These are phyloP conservation scores for Gentiana dahurica DNA, from an alignment of 257 asterid species.

Conservation along the genomic window DNA sequence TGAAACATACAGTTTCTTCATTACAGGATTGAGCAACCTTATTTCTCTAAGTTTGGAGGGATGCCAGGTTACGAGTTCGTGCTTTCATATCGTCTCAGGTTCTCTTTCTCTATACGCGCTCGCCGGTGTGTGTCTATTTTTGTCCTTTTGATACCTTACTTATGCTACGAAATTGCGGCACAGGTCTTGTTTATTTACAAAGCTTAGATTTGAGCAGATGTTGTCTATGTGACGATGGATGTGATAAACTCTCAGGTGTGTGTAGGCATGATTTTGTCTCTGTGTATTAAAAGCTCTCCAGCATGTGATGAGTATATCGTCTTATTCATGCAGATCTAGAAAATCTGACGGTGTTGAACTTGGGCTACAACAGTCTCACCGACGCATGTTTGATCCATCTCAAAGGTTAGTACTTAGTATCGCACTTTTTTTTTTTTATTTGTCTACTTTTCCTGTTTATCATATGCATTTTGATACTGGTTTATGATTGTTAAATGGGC, in stretches of 20 bases:
- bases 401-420: slow-evolving; percentile 33
- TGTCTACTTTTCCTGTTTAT: too few species aligned
- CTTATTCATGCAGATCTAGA: slow-evolving; percentile 31
- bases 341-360: slow-evolving; percentile 59
- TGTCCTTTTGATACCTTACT: not conserved
- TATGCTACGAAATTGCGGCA: not conserved
- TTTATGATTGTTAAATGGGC: too few species aligned
- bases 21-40: slow-evolving; percentile 58
- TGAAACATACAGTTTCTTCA: too few species aligned
- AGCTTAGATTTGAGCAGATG: slow-evolving; percentile 76
- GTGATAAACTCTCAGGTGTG: slow-evolving; percentile 59
- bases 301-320: not conserved
- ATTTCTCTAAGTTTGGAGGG: slow-evolving; percentile 75
- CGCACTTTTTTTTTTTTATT: too few species aligned
- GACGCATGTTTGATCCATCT: slow-evolving; percentile 61
- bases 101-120: not conserved
- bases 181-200: slow-evolving; percentile 50
- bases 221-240: slow-evolving; percentile 53
- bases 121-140: not conserved
- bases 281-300: not conserved
- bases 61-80: slow-evolving; percentile 68
- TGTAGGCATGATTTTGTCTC: not conserved
- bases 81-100: slow-evolving; percentile 86
- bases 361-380: slow-evolving; percentile 69
- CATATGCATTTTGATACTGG: too few species aligned